phyloP scores from a whole-genome alignment of 306 rosid species.

The Vigna mungo region DNA sequence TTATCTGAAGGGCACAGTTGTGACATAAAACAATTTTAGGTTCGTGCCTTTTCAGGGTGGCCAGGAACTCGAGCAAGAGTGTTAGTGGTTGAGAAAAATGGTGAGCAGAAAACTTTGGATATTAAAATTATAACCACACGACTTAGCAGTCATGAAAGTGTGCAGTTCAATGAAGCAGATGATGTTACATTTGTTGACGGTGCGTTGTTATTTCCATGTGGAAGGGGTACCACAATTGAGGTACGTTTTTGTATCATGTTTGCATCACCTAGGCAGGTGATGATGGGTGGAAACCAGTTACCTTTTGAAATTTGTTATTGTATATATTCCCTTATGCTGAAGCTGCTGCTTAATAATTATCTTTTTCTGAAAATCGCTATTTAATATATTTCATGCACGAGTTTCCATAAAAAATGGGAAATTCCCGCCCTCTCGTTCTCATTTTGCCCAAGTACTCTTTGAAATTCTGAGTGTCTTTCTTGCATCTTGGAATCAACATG shows the following conservation, averaged over 20 bases:
- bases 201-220: slow-evolving; percentile 79
- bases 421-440: background rate
- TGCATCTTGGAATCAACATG: slow-evolving; percentile 1
- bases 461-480: slow-evolving; percentile 7
- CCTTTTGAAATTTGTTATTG: slow-evolving; percentile 26
- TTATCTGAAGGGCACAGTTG: slow-evolving; percentile 49
- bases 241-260: slow-evolving; percentile 49
- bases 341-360: slow-evolving; percentile 12
- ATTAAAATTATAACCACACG: slow-evolving; percentile 82
- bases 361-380: too few relatives aligned
- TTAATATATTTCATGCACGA: too few relatives aligned
- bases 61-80: slow-evolving; percentile 91
- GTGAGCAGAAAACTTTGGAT: slow-evolving; percentile 60
- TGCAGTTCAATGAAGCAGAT: slow-evolving; percentile 54
- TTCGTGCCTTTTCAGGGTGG: slow-evolving; percentile 99
- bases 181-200: slow-evolving; percentile 62
- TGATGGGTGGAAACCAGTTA: slow-evolving; percentile 31
- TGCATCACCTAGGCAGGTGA: slow-evolving; percentile 27
- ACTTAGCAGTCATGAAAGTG: slow-evolving; percentile 52
- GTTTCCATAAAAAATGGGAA: background rate
- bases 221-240: slow-evolving; percentile 72
- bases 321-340: background rate
- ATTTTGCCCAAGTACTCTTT: slow-evolving; percentile 19
- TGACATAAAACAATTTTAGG: slow-evolving; percentile 68
- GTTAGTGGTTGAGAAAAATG: slow-evolving; percentile 56